Conservation (phyloP, 148 eudicot genomes). For the Pouteria glomerata region DNA sequence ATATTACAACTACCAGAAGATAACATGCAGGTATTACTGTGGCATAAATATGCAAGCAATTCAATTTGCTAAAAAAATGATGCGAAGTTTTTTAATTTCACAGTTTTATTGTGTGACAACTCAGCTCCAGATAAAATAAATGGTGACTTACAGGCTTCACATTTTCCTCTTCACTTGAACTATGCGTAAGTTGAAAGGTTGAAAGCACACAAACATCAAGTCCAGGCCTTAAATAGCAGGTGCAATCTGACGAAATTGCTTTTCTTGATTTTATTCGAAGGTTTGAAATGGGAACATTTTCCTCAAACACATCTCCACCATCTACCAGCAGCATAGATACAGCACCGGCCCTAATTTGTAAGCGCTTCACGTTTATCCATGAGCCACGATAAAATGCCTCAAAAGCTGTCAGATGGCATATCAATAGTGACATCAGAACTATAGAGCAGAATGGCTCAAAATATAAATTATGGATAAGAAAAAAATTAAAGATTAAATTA, state of each 20-base stretch:
- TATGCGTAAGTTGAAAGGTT: conserved; percentile 23
- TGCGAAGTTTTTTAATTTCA: not conserved
- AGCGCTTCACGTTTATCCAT: conserved; percentile 66
- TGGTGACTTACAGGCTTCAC: not conserved
- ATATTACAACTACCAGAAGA: no score
- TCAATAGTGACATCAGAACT: not conserved
- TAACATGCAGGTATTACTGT: no score
- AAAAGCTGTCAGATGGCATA: conserved; percentile 51
- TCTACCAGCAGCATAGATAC: conserved; percentile 40
- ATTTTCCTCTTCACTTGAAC: conserved; percentile 34
- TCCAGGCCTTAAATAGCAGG: conserved; percentile 75
- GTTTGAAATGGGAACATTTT: conserved; percentile 46
- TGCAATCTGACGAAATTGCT: conserved; percentile 65
- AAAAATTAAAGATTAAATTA: no score
- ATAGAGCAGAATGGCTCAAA: not conserved
- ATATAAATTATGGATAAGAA: not conserved
- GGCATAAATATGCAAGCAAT: no score
- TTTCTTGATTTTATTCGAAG: conserved; percentile 74
- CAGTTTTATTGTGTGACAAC: not conserved
- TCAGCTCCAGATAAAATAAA: not conserved
- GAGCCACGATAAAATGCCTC: conserved; percentile 57
- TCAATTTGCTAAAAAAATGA: not conserved
- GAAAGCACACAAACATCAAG: conserved; percentile 67
- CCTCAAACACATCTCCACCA: conserved; percentile 48
- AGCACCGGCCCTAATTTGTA: conserved; percentile 53